These are phyloP conservation scores for Kodamaea jinghongensis DNA, from an alignment of 805 yeast genomes.

Conservation along the genomic window DNA sequence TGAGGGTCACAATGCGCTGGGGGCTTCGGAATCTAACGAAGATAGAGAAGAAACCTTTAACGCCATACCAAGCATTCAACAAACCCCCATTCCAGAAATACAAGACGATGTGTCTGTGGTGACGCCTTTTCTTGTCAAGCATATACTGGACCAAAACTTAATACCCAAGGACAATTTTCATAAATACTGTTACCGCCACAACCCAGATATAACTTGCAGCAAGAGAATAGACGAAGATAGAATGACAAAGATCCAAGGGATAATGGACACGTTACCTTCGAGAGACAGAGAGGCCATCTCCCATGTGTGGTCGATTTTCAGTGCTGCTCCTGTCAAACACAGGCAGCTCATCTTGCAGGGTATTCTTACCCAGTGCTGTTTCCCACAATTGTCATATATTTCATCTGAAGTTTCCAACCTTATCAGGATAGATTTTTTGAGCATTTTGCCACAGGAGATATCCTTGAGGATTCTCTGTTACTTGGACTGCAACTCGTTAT, in stretches of 20 bases:
- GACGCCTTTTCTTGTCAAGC: constrained; percentile 41
- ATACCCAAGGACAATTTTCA: constrained; percentile 54
- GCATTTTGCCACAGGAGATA: constrained; percentile 81
- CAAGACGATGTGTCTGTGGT: constrained; percentile 26
- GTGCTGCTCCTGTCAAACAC: constrained; percentile 68
- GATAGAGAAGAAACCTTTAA: constrained; percentile 1
- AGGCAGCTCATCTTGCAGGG: constrained; percentile 80
- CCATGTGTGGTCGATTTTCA: constrained; percentile 81
- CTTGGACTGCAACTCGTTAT: constrained; percentile 88
- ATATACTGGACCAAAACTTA: constrained; percentile 39
- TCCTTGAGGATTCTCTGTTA: constrained; percentile 83
- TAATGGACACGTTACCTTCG: constrained; percentile 57
- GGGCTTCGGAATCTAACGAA: neutral
- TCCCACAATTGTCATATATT: constrained; percentile 87
- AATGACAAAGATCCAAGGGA: constrained; percentile 61
- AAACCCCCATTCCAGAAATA: neutral
- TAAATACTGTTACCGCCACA: constrained; percentile 86
- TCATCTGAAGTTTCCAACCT: constrained; percentile 75
- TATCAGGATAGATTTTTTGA: constrained; percentile 84
- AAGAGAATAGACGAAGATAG: constrained; percentile 62
- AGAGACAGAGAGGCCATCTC: constrained; percentile 74
- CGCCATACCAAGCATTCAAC: constrained; percentile 1
- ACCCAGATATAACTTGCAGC: constrained; percentile 79
- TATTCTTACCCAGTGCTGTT: constrained; percentile 83
- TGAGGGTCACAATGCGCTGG: neutral